Base-by-base conservation (phyloP, 2,329 filamentous ascomycete species). In the Fusarium transvaalense region DNA sequence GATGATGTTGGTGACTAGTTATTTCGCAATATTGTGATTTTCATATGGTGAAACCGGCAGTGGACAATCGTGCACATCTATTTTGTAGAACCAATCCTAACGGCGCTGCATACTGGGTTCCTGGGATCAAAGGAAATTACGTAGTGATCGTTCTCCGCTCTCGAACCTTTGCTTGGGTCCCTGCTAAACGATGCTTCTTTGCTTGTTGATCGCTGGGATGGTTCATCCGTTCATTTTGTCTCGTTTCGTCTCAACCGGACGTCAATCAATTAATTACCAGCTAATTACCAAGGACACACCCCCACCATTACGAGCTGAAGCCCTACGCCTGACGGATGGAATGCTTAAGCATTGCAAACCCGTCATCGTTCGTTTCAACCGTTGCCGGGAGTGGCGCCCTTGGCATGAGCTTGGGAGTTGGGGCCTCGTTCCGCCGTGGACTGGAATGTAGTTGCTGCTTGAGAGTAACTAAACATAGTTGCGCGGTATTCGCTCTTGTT, bases 351-450 rank as follows among this genome's bases (percentile, higher is more conserved):
- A 66, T 66, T 46, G 38, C 54, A 52, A 42, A 51, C 35, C 29
- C 32, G 41, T 51, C 47, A 60, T 61, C 48, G 56, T 66, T 25
- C 56, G 65, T 69, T 68, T 68, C 65, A 66, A 54, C 53, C 56
- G 65, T 62, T 52, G 35, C 41, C 66, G 65, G 65, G 55, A 66
- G 61, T 66, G 66, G 66, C 66, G 60, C 43, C 31, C 65, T 65
- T 54, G 62, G 65, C 45, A 52, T 66, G 48, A 60, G 54, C 51
- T 64, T 57, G 38, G 25, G 27, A 29, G 54, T 39, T n/a, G n/a
- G n/a, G n/a, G n/a, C n/a, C n/a, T 23, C 35, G 37, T 59, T 27
- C 46, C 37, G 37, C 32, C 55, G 13, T 34, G n/a, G 7, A 32
- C 46, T 69, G 61, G 66, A 69, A 68, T 69, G 61, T 21, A 41